These are phyloP conservation scores for Aspergillus chevalieri DNA, from an alignment of 2,329 filamentous ascomycete genomes.

Conservation along the genomic window DNA sequence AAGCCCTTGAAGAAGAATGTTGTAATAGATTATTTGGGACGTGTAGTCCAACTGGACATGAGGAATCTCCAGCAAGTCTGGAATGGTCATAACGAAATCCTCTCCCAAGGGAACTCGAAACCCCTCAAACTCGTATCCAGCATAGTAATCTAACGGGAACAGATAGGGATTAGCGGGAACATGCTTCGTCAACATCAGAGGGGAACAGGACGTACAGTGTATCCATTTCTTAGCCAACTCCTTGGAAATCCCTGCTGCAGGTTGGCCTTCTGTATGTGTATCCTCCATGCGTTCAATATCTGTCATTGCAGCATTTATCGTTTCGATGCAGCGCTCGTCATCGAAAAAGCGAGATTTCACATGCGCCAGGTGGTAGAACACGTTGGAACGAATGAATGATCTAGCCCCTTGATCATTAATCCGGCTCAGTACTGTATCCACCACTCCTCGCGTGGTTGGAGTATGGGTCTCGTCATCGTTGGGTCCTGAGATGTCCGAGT, in stretches of 20 bases:
- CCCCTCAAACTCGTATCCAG: conserved; percentile 10
- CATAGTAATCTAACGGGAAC: no score
- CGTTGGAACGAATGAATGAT: no score
- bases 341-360: no score
- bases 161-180: no score
- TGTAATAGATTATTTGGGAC: conserved; percentile 11
- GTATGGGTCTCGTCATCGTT: background rate
- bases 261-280: no score
- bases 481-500: background rate
- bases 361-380: no score
- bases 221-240: conserved; percentile 5
- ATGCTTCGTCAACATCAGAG: no score
- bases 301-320: no score
- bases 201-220: background rate
- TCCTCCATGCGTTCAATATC: no score
- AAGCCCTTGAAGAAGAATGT: conserved; percentile 8
- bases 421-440: no score
- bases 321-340: no score
- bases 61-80: conserved; percentile 11
- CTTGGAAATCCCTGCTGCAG: conserved; percentile 1
- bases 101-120: conserved; percentile 10
- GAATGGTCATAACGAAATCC: conserved; percentile 8
- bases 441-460: background rate
- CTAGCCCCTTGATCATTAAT: no score
- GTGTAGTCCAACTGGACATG: conserved; percentile 11